phyloP scores from a whole-genome alignment of 768 basidiomycete genomes.

The Hirschioporus abietinus region DNA sequence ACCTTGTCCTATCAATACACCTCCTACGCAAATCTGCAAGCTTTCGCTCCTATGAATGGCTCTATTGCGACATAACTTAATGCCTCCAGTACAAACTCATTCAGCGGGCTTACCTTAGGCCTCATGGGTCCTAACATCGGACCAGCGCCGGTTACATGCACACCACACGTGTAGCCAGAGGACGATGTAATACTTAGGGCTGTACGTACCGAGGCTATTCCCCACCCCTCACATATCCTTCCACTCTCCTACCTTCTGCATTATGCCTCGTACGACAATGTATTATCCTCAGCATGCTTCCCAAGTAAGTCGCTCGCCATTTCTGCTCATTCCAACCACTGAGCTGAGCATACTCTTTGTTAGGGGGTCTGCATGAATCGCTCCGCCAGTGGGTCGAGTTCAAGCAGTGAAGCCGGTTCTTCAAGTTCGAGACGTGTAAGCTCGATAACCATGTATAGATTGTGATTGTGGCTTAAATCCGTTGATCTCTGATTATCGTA shows the following conservation, averaged over 20 bases:
- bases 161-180: neutral
- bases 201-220: neutral
- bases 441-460: neutral
- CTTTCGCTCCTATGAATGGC: neutral
- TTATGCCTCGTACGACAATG: neutral
- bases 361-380: slow-evolving; percentile 1
- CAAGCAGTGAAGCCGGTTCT: neutral
- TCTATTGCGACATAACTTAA: neutral
- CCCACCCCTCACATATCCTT: neutral
- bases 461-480: neutral
- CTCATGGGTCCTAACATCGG: neutral
- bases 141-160: slow-evolving; percentile 1
- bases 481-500: neutral
- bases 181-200: neutral
- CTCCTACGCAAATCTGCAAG: neutral
- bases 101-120: neutral
- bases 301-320: neutral
- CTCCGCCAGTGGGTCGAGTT: neutral
- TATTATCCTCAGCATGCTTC: neutral
- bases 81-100: neutral
- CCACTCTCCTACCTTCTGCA: neutral
- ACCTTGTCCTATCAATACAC: neutral
- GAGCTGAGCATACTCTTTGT: neutral
- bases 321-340: neutral
- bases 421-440: neutral